Evolutionary conservation across 257 asterid species (phyloP), one percentile per base, ranked within the genome.

Genomic region (Gentiana macrophylla): DNA sequence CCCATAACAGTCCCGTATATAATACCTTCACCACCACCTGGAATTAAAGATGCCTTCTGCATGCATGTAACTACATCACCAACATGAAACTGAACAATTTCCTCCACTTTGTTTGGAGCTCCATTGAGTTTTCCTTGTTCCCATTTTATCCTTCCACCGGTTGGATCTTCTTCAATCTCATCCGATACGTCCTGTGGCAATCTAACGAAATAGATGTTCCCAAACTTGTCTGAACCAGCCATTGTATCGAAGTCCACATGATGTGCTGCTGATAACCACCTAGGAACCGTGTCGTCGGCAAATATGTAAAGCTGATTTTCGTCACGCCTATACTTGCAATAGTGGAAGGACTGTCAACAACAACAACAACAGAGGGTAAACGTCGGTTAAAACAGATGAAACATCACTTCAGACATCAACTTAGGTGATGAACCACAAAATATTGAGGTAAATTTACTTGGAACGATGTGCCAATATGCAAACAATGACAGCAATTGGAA

Each of bases 131-230:
- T 92, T 24, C 99, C 99, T 72, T 88, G 95, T 75, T 92, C 99
- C 99, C 99, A 92, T 76, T 92, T 92, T 68, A 92, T 92, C 81
- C 86, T 92, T 46, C 99, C 99, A 66, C n/a, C 99, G 44, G 99
- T 92, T 32, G 97, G 99, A 67, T 92, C 97, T 75, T 92, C 99
- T 76, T 92, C 99, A 35, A 92, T 86, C 87, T 92, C 97, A 64
- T 92, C 99, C 2, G 99, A 92, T 24, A 89, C 94, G 33, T 92
- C 99, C 72, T 92, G 99, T 8, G 94, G 91, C 37, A 92, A 73
- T 32, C 99, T 86, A n/a, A 82, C 97, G 63, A 92, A 88, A 77
- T 85, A 92, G 36, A 92, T 61, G 46, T 92, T 92, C 56, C 99
- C 99, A 56, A 92, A 92, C 71, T 92, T 92, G 77, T 92, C 99